Evolutionary conservation across 1,284 basidiomycete genomes (phyloP).

Genomic region (Cryptococcus sp.): DNA sequence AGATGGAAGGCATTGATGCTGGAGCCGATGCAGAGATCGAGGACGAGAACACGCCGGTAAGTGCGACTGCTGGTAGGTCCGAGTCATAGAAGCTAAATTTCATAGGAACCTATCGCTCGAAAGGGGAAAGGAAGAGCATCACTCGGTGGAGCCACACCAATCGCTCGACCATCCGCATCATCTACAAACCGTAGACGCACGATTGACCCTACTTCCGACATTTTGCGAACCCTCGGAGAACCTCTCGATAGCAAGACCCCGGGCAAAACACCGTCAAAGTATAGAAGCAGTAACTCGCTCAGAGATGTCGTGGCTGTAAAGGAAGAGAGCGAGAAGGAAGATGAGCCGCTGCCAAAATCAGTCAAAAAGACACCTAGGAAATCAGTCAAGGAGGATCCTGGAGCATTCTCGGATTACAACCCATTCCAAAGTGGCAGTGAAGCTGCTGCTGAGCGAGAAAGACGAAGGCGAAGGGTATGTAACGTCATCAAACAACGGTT

Average conservation of each 20-base stretch:
- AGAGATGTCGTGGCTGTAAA: slow-evolving; percentile 48
- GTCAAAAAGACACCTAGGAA: slow-evolving; percentile 21
- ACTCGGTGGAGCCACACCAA: too few relatives aligned
- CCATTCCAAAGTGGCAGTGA: slow-evolving; percentile 54
- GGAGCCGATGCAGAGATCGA: neutral
- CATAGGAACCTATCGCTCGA: too few relatives aligned
- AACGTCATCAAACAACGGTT: neutral
- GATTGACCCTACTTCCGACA: too few relatives aligned
- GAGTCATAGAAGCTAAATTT: too few relatives aligned
- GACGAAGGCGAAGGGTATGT: slow-evolving; percentile 42
- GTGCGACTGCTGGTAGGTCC: too few relatives aligned
- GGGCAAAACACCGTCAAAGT: slow-evolving; percentile 7
- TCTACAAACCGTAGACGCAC: too few relatives aligned
- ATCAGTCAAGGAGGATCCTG: slow-evolving; percentile 33
- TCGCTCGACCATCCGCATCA: too few relatives aligned
- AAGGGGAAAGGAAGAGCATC: too few relatives aligned
- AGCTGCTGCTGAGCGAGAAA: slow-evolving; percentile 42
- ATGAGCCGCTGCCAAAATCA: slow-evolving; percentile 8
- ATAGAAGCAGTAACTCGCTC: slow-evolving; percentile 10
- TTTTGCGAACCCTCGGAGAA: too few relatives aligned
- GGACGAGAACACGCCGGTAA: neutral
- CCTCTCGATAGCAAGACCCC: too few relatives aligned
- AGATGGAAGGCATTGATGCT: too few relatives aligned
- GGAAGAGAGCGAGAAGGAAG: slow-evolving; percentile 63
- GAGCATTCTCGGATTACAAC: slow-evolving; percentile 52